Percentiles rank a stretch among this genome's conserved stretches.
These are phyloP conservation scores for Saturnispora halmiae DNA, from an alignment of 805 yeast species.

Conservation along the genomic window DNA sequence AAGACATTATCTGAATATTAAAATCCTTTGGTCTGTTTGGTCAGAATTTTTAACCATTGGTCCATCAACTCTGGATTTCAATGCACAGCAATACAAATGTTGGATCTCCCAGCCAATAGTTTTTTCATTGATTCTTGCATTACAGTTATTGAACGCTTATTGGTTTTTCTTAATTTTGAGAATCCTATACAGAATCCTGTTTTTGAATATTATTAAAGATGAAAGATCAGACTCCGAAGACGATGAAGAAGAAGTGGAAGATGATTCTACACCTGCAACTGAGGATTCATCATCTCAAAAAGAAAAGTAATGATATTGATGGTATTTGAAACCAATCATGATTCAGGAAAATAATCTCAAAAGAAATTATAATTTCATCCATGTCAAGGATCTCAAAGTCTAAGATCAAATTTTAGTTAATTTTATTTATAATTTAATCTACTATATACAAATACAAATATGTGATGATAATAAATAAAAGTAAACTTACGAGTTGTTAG, in stretches of 20 bases:
- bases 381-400: too few relatives aligned
- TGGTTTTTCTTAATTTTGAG: constrained; percentile 82
- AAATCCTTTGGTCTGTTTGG: constrained; percentile 71
- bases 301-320: too few relatives aligned
- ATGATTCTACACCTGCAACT: background rate
- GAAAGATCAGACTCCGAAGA: constrained; percentile 84
- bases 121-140: constrained; percentile 62
- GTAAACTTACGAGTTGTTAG: too few relatives aligned
- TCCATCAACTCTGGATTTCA: constrained; percentile 70
- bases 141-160: constrained; percentile 78
- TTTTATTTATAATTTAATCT: background rate
- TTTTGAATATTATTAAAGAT: constrained; percentile 56
- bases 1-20: constrained; percentile 78
- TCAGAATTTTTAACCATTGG: constrained; percentile 88
- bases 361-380: too few relatives aligned
- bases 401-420: too few relatives aligned
- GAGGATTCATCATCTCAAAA: too few relatives aligned
- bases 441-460: constrained; percentile 4
- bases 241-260: constrained; percentile 34
- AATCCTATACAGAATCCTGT: constrained; percentile 58
- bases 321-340: too few relatives aligned
- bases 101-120: constrained; percentile 91
- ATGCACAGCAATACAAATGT: constrained; percentile 90
- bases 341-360: too few relatives aligned
- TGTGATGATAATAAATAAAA: background rate